Base-by-base conservation (phyloP, 2,329 filamentous ascomycete species). In the Pezicula carpinea region DNA sequence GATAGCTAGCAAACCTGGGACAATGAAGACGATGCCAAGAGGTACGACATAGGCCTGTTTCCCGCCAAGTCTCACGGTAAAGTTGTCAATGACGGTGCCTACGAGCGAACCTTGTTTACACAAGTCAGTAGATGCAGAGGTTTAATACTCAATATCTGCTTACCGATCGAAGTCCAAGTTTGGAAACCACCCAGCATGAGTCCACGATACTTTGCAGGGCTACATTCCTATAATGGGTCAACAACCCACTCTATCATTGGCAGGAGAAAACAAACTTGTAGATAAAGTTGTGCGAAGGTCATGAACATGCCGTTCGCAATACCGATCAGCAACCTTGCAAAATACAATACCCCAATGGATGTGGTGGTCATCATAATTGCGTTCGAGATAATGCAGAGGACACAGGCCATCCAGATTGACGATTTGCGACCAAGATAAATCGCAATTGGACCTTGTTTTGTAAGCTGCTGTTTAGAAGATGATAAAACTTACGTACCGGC, bases 281-380 rank as follows among this genome's bases (percentile, higher is more conserved):
- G 65, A 51, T 54, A 54, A 3, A 54, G 23, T 31, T 54, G 53
- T 10, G 50, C 39, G 31, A 54, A 54, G 11, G 53, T 54, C 53
- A 54, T 54, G 26, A 51, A 44, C 23, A 54, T n/a, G 4, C 53
- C 53, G 40, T 54, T 54, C 5, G 75, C 73, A 5, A 80, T 49
- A 2, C 78, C 78, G 46, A 80, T 76, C 14, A 80, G 58, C 6
- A 80, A 61, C 32, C 77, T 71, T 8, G 75, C 77, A 19, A 70
- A 68, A 47, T 82, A 80, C 5, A 82, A 69, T 1, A 70, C 74
- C 14, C 68, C 74, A 32, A 82, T 77, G 46, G 66, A 60, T 6
- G 67, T 70, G 0, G 75, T 78, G 3, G 71, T 68, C 75, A 80
- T 80, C 77, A 80, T 80, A 55, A 80, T 68, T 15, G 78, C 64